These are phyloP conservation scores for Clonostachys sp. DNA, from an alignment of 2,329 filamentous ascomycete species.

Conservation along the genomic window DNA sequence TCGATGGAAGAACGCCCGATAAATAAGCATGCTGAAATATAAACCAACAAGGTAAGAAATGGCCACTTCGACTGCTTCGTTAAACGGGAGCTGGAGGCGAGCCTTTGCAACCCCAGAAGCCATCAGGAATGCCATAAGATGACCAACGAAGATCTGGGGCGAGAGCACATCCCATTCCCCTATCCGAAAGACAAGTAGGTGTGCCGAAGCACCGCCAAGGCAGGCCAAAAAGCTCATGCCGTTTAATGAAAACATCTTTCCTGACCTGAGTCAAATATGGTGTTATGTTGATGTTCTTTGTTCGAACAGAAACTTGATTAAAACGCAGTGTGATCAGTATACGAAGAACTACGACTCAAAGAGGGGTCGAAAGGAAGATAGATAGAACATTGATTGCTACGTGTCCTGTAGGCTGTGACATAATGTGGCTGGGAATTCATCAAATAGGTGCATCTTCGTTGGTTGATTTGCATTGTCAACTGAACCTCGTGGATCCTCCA, in stretches of 20 bases:
- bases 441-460: too few species aligned
- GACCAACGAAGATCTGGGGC: slow-evolving; percentile 7
- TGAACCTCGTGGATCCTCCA: too few species aligned
- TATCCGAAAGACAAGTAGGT: slow-evolving; percentile 11
- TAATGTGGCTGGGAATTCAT: too few species aligned
- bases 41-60: slow-evolving; percentile 4
- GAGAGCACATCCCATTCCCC: slow-evolving; percentile 17
- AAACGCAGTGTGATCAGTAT: too few species aligned
- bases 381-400: too few species aligned
- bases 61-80: not conserved
- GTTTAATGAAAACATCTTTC: not conserved
- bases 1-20: slow-evolving; percentile 9
- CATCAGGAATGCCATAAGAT: slow-evolving; percentile 6
- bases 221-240: not conserved
- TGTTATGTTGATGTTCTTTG: too few species aligned
- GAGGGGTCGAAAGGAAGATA: too few species aligned
- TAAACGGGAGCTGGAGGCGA: not conserved
- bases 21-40: slow-evolving; percentile 8
- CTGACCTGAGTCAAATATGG: too few species aligned
- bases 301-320: too few species aligned
- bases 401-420: too few species aligned
- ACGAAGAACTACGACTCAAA: too few species aligned
- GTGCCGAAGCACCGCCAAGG: slow-evolving; percentile 4
- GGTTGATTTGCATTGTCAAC: too few species aligned
- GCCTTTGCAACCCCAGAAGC: not conserved